Evolutionary conservation across 495 filamentous ascomycete species (phyloP), one percentile per base, ranked within the genome.

Genomic region (Hypoxylon fuscum): DNA sequence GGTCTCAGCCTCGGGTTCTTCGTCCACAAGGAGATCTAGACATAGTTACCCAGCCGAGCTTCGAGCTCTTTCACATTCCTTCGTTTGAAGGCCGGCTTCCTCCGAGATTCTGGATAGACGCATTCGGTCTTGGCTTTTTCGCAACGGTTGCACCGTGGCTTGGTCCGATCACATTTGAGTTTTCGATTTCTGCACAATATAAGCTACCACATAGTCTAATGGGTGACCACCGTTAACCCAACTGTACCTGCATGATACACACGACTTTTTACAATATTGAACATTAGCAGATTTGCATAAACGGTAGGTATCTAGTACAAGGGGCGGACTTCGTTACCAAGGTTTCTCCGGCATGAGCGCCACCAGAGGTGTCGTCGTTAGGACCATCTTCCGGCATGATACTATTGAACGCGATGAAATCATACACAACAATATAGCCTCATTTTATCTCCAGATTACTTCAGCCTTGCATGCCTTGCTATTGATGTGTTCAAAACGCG

Each of bases 11-110:
- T 12, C 37, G 3, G 17, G 3, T 18, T 23, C 15, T 23, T 10
- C 15, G 37, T 41, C 18, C 7, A 17, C 25, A 34, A 15, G 6
- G 31, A 18, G 18, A 48, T 35, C 3, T 29, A 7, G 38, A 11
- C 29, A 35, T 44, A 56, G 43, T 46, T 84, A 92, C 90, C 88
- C 67, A 96, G 75, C 54, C 91, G 80, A 43, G 90, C 90, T 73
- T 96, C 91, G 58, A 96, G 76, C 68, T 91, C 88, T 77, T 88
- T 92, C 60, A 94, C 91, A 76, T 93, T 95, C 54, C 89, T 85
- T 62, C 91, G 80, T 79, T 93, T 96, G n/a, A 90, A 90, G 21
- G 91, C 89, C 55, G 91, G 93, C 76, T 93, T 96, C 77, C 89
- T 87, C 63, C 91, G 83, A 44, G 89, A 88, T 72, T 94, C 91